A percentile compares a stretch with the other conserved stretches of the same genome.
These are phyloP conservation scores for Aureobasidium mangrovei DNA, from an alignment of 2,329 filamentous ascomycete species.

Conservation along the genomic window DNA sequence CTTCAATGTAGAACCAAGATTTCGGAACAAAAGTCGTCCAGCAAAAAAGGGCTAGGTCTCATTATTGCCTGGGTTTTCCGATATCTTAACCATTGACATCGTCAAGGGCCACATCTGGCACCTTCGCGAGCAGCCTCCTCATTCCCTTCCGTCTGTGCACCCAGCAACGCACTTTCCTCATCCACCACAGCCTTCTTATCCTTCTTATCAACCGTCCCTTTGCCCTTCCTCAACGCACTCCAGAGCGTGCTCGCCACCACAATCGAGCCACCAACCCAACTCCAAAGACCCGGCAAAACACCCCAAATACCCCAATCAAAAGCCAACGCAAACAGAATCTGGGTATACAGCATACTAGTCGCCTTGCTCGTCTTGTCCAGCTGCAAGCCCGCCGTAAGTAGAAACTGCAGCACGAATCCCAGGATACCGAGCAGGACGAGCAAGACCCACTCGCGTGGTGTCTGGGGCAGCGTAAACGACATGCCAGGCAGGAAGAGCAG, in stretches of 20 bases:
- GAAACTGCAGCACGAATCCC: slow-evolving; percentile 7
- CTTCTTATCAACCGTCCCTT: neutral
- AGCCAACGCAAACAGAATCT: slow-evolving; percentile 3
- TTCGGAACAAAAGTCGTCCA: too few relatives aligned
- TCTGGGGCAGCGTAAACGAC: neutral
- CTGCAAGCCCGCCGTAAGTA: slow-evolving; percentile 6
- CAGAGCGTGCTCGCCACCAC: slow-evolving; percentile 10
- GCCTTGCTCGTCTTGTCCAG: slow-evolving; percentile 6
- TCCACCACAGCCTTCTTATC: neutral
- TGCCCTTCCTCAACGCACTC: slow-evolving; percentile 4
- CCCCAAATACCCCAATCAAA: slow-evolving; percentile 9
- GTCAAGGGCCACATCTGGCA: neutral
- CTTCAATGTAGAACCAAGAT: too few relatives aligned
- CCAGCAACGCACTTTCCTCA: slow-evolving; percentile 8
- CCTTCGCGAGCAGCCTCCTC: slow-evolving; percentile 1
- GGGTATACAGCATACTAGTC: slow-evolving; percentile 9
- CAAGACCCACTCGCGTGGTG: neutral
- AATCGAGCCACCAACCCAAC: slow-evolving; percentile 1
- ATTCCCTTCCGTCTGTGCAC: neutral
- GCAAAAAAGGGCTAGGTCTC: too few relatives aligned
- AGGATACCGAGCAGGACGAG: slow-evolving; percentile 1
- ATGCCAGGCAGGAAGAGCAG: slow-evolving; percentile 1
- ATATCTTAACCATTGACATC: too few relatives aligned
- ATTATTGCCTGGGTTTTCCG: too few relatives aligned
- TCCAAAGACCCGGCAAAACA: slow-evolving; percentile 4